A percentile compares a stretch with the other conserved stretches of the same genome.
Conservation (phyloP, 2,329 filamentous ascomycete species). For the Aplosporella prunicola region DNA sequence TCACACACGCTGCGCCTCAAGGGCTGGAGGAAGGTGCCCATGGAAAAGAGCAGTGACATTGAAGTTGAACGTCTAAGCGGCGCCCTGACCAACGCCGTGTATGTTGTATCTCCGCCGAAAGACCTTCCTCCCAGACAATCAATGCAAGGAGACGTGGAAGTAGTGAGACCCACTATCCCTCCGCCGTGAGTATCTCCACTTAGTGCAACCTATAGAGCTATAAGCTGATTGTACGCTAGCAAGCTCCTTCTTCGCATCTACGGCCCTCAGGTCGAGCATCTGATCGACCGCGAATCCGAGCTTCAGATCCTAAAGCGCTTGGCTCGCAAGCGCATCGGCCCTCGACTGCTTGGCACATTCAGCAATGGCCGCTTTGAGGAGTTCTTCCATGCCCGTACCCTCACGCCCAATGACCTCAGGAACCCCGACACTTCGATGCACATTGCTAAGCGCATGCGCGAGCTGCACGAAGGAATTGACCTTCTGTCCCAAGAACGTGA, state of each 20-base stretch:
- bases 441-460: constrained; percentile 95
- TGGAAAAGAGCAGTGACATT: constrained; percentile 60
- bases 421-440: constrained; percentile 76
- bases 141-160: constrained; percentile 30
- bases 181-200: constrained; percentile 46
- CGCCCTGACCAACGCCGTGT: constrained; percentile 91
- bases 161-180: constrained; percentile 34
- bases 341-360: constrained; percentile 83
- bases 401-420: constrained; percentile 68
- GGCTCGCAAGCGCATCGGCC: constrained; percentile 86
- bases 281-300: constrained; percentile 90
- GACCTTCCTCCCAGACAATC: constrained; percentile 39
- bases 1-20: constrained; percentile 83
- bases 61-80: constrained; percentile 73
- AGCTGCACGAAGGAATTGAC: constrained; percentile 89
- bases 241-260: constrained; percentile 89
- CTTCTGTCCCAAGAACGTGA: constrained; percentile 68
- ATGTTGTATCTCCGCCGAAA: constrained; percentile 76
- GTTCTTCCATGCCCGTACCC: constrained; percentile 74
- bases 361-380: constrained; percentile 93
- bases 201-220: no score
- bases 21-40: constrained; percentile 76
- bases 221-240: constrained; percentile 22
- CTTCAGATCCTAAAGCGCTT: constrained; percentile 76
- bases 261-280: constrained; percentile 85